These are phyloP conservation scores for Podila minutissima DNA, from an alignment of 192 early-diverging fungal species.

Conservation along the genomic window DNA sequence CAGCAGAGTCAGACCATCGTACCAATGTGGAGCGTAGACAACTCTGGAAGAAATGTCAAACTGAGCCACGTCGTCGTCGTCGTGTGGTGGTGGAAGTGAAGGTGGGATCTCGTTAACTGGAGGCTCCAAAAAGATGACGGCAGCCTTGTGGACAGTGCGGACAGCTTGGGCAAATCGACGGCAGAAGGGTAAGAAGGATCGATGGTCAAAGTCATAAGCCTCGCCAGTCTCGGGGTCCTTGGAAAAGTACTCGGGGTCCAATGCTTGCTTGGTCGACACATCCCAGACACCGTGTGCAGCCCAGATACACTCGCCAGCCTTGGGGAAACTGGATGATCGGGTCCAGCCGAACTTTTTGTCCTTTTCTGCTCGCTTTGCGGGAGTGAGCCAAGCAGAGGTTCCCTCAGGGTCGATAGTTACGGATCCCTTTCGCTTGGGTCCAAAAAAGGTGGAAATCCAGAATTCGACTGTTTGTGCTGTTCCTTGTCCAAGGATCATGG, in stretches of 20 bases:
- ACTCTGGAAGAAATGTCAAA: slow-evolving; percentile 50
- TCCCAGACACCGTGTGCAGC: slow-evolving; percentile 64
- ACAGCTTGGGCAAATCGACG: slow-evolving; percentile 48
- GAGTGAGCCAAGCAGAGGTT: slow-evolving; percentile 51
- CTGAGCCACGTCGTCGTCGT: slow-evolving; percentile 48
- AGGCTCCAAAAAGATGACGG: slow-evolving; percentile 68
- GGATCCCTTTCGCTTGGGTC: slow-evolving; percentile 51
- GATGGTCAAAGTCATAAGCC: slow-evolving; percentile 59
- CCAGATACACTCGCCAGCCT: slow-evolving; percentile 63
- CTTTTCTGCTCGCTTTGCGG: slow-evolving; percentile 46
- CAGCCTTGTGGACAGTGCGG: slow-evolving; percentile 55
- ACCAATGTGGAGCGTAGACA: slow-evolving; percentile 68
- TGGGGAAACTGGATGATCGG: slow-evolving; percentile 45
- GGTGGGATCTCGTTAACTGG: slow-evolving; percentile 63
- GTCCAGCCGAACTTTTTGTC: slow-evolving; percentile 56
- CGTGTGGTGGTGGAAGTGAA: slow-evolving; percentile 49
- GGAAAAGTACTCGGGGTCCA: slow-evolving; percentile 59
- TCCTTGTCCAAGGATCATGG: slow-evolving; percentile 62
- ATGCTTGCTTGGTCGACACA: slow-evolving; percentile 7
- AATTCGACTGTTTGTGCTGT: slow-evolving; percentile 54
- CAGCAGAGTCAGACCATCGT: slow-evolving; percentile 67
- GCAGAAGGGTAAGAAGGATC: slow-evolving; percentile 64
- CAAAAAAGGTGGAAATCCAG: slow-evolving; percentile 61
- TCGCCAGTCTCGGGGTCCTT: slow-evolving; percentile 49
- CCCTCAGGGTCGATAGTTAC: slow-evolving; percentile 57